phyloP scores from a whole-genome alignment of 768 basidiomycete species.

The Leccinellum albellum region DNA sequence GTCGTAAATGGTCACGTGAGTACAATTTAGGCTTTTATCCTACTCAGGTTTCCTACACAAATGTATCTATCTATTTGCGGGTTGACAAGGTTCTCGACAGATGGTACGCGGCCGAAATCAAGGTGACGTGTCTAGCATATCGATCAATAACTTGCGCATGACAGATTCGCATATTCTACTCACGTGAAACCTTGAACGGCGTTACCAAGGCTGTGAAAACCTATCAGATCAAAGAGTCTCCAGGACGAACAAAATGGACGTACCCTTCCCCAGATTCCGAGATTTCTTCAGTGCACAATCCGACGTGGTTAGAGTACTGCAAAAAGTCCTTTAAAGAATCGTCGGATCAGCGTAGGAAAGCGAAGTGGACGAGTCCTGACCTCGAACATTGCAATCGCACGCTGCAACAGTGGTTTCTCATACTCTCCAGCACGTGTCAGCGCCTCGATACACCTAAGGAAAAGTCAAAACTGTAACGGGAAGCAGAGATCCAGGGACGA shows the following conservation, averaged over 20 bases:
- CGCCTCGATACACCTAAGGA: constrained; percentile 76
- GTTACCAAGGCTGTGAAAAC: constrained; percentile 61
- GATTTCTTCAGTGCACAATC: constrained; percentile 82
- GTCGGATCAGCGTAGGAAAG: neutral
- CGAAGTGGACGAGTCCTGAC: constrained; percentile 36
- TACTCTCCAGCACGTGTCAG: constrained; percentile 83
- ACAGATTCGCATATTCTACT: constrained; percentile 26
- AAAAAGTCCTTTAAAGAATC: constrained; percentile 56
- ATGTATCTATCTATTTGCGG: constrained; percentile 6
- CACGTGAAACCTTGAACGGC: constrained; percentile 90
- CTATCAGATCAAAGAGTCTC: neutral
- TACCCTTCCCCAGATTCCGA: constrained; percentile 82
- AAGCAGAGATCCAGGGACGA: neutral
- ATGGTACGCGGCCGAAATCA: constrained; percentile 83
- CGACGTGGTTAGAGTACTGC: constrained; percentile 83
- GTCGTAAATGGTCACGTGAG: constrained; percentile 15
- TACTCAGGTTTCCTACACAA: too few species aligned
- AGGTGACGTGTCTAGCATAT: constrained; percentile 63
- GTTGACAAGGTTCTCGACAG: constrained; percentile 56
- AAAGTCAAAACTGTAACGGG: neutral
- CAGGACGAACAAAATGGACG: constrained; percentile 18
- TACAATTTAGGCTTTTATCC: neutral
- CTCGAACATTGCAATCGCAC: constrained; percentile 87
- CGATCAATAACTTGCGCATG: neutral
- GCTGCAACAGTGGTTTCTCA: constrained; percentile 59